A percentile compares a stretch with the other conserved stretches of the same genome.
These are phyloP conservation scores for Stachybotrys chlorohalonatus DNA, from an alignment of 2,329 filamentous ascomycete genomes.

Conservation along the genomic window DNA sequence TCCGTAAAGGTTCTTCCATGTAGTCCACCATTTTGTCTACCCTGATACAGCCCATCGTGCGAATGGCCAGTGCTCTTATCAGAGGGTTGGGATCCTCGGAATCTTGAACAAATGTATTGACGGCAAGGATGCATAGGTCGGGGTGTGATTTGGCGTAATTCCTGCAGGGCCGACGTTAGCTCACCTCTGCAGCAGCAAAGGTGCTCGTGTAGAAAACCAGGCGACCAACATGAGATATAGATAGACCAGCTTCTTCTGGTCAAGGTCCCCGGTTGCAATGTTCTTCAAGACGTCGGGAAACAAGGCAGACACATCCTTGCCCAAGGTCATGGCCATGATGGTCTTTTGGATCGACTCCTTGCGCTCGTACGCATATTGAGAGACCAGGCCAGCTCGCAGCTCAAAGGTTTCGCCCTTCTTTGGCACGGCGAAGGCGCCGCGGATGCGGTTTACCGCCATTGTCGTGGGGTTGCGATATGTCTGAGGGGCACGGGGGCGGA, in stretches of 20 bases:
- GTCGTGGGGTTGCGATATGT: conserved; percentile 16
- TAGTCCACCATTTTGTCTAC: conserved; percentile 99
- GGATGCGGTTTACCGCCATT: conserved; percentile 96
- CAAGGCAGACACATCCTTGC: conserved; percentile 94
- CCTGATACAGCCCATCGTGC: conserved; percentile 97
- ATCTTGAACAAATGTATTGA: conserved; percentile 98
- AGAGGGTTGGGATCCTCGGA: conserved; percentile 97
- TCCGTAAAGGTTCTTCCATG: conserved; percentile 95
- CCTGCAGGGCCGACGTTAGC: conserved; percentile 37
- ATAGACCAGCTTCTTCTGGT: conserved; percentile 99
- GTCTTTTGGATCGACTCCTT: conserved; percentile 99
- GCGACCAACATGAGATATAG: conserved; percentile 83
- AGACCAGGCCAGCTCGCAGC: conserved; percentile 87
- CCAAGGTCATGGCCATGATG: conserved; percentile 99
- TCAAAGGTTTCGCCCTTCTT: conserved; percentile 98
- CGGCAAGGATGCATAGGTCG: conserved; percentile 94
- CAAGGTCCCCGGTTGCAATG: conserved; percentile 86
- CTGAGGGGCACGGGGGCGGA: conserved; percentile 13
- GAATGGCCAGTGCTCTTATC: conserved; percentile 86
- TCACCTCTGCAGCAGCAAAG: not conserved
- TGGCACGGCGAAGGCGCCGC: conserved; percentile 84
- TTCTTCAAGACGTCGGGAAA: conserved; percentile 99
- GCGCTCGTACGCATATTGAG: conserved; percentile 97
- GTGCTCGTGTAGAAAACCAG: not conserved
- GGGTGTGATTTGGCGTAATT: conserved; percentile 99